Conservation (phyloP, 164 flowering plant genomes). For the Stephania yunnanensis region DNA sequence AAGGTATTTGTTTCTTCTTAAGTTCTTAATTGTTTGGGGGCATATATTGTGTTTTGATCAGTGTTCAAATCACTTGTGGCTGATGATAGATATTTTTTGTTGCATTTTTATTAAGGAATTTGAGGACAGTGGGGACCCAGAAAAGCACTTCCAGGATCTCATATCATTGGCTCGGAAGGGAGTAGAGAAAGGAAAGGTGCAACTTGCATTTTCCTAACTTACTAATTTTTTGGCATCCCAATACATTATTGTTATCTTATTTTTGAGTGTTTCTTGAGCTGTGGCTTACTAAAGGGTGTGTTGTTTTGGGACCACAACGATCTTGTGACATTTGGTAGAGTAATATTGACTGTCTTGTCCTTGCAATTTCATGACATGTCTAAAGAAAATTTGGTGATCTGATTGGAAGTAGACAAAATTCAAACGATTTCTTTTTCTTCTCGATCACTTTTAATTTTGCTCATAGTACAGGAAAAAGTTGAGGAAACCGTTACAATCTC, state of each 20-base stretch:
- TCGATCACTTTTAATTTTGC: too few relatives aligned
- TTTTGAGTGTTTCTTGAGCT: background rate
- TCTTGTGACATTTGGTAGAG: background rate
- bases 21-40: background rate
- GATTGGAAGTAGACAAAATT: too few relatives aligned
- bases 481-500: too few relatives aligned
- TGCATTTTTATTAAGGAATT: conserved; percentile 56
- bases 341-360: background rate
- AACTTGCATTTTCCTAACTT: too few relatives aligned
- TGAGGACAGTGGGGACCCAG: conserved; percentile 93
- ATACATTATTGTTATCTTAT: background rate
- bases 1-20: conserved; percentile 35
- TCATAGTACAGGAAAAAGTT: too few relatives aligned
- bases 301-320: background rate
- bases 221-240: background rate
- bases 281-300: background rate
- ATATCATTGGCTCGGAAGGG: conserved; percentile 76
- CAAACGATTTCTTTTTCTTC: too few relatives aligned
- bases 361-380: background rate
- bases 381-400: background rate
- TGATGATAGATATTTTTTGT: conserved; percentile 12
- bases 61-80: conserved; percentile 1
- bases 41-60: background rate
- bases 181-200: conserved; percentile 87
- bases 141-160: conserved; percentile 73